Conservation (phyloP, 805 yeast genomes). For the Kuraishia molischiana region DNA sequence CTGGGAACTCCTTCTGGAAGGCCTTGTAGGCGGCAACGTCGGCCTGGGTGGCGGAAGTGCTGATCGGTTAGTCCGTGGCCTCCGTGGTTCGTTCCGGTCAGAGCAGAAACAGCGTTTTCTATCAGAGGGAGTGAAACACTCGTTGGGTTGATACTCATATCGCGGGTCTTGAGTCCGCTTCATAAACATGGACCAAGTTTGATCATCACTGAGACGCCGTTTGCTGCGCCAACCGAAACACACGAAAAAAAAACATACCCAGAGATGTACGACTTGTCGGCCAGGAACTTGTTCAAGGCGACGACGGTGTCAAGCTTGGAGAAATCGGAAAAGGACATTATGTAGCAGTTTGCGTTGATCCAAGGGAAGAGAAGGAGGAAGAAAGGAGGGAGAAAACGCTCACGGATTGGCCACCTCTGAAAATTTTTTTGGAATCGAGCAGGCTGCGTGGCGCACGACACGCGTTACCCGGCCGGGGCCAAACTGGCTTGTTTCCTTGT, state of each 20-base stretch:
- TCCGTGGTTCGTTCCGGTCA: neutral
- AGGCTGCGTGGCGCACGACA: too few species aligned
- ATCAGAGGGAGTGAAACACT: too few species aligned
- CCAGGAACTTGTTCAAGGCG: conserved; percentile 76
- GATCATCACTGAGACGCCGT: conserved; percentile 53
- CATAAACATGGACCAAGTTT: conserved; percentile 93
- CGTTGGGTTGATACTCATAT: conserved; percentile 64
- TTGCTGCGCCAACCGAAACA: neutral
- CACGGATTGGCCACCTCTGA: too few species aligned
- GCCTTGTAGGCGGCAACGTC: conserved; percentile 92
- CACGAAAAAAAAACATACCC: conserved; percentile 56
- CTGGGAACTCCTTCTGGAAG: conserved; percentile 86
- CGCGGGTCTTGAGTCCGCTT: conserved; percentile 95
- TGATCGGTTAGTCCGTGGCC: conserved; percentile 15
- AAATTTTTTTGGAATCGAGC: too few species aligned
- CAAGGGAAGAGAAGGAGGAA: too few species aligned
- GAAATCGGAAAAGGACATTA: conserved; percentile 75
- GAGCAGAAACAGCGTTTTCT: neutral
- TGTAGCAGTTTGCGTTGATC: too few species aligned
- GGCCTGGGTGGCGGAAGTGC: conserved; percentile 89
- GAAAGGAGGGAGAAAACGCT: too few species aligned
- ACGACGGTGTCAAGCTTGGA: conserved; percentile 66
- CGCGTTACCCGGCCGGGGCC: neutral
- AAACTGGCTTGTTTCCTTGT: neutral
- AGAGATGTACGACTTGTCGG: conserved; percentile 89